These are phyloP conservation scores for Thozetella sp. DNA, from an alignment of 495 filamentous ascomycete genomes.

Conservation along the genomic window DNA sequence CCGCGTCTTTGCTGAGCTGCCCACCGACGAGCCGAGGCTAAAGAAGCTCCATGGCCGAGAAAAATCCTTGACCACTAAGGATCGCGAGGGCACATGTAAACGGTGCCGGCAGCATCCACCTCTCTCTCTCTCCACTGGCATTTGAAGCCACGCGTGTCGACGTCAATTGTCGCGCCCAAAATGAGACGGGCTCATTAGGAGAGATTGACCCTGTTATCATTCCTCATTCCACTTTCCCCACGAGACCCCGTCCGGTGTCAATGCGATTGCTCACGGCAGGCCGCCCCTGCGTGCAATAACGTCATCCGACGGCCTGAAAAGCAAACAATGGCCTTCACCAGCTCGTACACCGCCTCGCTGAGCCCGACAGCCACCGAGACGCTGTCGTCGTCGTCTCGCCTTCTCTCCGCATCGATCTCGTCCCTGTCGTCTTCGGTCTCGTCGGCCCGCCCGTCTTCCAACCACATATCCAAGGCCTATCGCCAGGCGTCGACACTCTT, in stretches of 20 bases:
- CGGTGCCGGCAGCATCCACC: not conserved
- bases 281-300: not conserved
- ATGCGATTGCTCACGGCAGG: not conserved
- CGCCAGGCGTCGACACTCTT: conserved; percentile 89
- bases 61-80: not conserved
- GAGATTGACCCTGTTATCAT: not conserved
- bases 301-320: conserved; percentile 1
- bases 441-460: conserved; percentile 55
- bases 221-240: not conserved
- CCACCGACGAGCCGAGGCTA: not conserved
- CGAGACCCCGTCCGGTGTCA: not conserved
- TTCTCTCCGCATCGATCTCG: conserved; percentile 48
- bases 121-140: not conserved
- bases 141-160: not conserved
- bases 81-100: conserved; percentile 2
- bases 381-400: conserved; percentile 16
- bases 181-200: not conserved
- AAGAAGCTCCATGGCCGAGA: not conserved
- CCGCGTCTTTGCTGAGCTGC: not conserved
- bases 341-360: conserved; percentile 35
- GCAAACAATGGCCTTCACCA: conserved; percentile 37
- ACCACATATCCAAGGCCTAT: conserved; percentile 80
- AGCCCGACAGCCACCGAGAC: conserved; percentile 26
- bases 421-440: conserved; percentile 44
- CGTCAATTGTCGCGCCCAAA: conserved; percentile 1